Conservation (phyloP, 441 rosid genomes). For the Croton setiger region DNA sequence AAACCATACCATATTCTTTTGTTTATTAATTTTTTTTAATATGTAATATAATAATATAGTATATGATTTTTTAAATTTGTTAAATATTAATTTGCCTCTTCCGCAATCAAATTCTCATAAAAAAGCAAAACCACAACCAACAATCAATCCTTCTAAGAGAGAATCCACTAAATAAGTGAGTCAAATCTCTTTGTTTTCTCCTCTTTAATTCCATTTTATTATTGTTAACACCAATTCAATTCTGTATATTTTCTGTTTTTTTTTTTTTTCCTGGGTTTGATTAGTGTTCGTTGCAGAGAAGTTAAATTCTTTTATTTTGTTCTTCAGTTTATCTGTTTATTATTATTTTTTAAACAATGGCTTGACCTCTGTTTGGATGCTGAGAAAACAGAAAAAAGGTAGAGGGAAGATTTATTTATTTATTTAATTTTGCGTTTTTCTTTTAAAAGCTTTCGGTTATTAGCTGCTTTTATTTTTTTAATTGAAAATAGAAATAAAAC, state of each 20-base stretch:
- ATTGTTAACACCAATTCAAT: neutral
- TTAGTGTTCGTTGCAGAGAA: conserved; percentile 18
- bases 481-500: conserved; percentile 20
- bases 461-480: conserved; percentile 10
- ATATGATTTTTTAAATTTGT: neutral
- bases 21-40: conserved; percentile 3
- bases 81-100: neutral
- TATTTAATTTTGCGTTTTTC: neutral
- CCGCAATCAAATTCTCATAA: neutral
- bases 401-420: conserved; percentile 5
- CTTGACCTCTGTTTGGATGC: conserved; percentile 53
- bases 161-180: conserved; percentile 31
- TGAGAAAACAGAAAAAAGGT: conserved; percentile 40
- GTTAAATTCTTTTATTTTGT: conserved; percentile 22
- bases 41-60: no score
- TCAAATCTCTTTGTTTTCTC: conserved; percentile 22
- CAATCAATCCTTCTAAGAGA: neutral
- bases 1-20: conserved; percentile 28
- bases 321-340: neutral
- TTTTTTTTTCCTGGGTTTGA: conserved; percentile 14
- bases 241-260: conserved; percentile 6
- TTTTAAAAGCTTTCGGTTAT: conserved; percentile 6
- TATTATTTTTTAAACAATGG: neutral
- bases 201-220: conserved; percentile 12
- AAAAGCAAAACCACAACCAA: conserved; percentile 8